Conservation (phyloP, 257 asterid species). For the Lycium barbarum region DNA sequence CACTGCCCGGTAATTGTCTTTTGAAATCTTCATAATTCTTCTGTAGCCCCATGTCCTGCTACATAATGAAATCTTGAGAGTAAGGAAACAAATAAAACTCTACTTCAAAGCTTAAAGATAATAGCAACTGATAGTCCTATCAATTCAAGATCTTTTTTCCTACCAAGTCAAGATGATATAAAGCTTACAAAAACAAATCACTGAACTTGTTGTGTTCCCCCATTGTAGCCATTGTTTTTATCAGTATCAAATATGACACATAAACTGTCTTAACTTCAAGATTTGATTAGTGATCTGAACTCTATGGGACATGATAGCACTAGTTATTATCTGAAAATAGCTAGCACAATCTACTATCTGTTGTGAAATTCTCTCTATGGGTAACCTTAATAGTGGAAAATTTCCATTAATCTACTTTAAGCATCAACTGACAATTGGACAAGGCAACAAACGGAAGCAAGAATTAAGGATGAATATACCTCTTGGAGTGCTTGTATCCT, state of each 20-base stretch:
- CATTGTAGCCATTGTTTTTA: neutral
- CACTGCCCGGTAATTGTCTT: slow-evolving; percentile 54
- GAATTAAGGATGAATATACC: neutral
- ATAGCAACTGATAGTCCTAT: slow-evolving; percentile 20
- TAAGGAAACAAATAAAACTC: neutral
- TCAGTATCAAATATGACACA: neutral
- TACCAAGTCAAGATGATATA: neutral
- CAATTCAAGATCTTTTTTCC: slow-evolving; percentile 1
- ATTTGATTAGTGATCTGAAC: neutral
- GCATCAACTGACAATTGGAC: neutral
- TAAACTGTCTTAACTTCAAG: neutral
- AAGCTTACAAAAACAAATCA: no score
- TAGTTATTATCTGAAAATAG: neutral
- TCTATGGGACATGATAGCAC: neutral
- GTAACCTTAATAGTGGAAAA: no score
- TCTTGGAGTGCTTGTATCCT: neutral
- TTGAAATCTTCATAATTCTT: slow-evolving; percentile 47
- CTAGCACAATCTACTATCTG: neutral
- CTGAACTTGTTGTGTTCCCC: no score
- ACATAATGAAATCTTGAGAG: neutral
- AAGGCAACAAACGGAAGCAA: neutral
- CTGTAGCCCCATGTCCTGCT: slow-evolving; percentile 43
- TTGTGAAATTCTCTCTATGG: neutral
- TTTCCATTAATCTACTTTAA: no score
- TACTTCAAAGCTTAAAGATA: slow-evolving; percentile 7